Evolutionary conservation across 2,329 filamentous ascomycete species (phyloP).

Genomic region (Epichloe glyceriae): DNA sequence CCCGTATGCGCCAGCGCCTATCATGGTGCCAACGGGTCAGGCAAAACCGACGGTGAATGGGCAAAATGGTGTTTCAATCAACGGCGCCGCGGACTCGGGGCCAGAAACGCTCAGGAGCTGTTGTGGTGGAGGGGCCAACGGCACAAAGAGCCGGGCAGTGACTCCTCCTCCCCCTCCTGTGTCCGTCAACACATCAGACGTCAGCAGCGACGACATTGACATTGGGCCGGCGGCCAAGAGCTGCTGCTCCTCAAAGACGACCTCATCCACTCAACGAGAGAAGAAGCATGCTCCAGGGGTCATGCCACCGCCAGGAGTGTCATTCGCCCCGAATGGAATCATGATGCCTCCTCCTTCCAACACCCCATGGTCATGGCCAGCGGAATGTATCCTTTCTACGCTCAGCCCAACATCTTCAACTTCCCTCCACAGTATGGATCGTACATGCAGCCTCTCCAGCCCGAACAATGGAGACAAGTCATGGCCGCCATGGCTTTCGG

Average conservation of each 20-base stretch:
- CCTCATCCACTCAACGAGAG: slow-evolving; percentile 10
- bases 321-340: slow-evolving; percentile 13
- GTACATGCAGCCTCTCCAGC: slow-evolving; percentile 40
- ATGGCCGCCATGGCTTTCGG: slow-evolving; percentile 23
- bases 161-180: neutral
- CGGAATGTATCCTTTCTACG: slow-evolving; percentile 27
- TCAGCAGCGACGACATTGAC: slow-evolving; percentile 1
- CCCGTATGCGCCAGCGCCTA: slow-evolving; percentile 16
- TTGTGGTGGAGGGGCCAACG: slow-evolving; percentile 10
- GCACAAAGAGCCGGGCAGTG: neutral
- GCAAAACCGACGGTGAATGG: slow-evolving; percentile 12
- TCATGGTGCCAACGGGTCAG: slow-evolving; percentile 10
- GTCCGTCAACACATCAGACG: slow-evolving; percentile 8
- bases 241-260: slow-evolving; percentile 16
- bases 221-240: slow-evolving; percentile 11
- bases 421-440: slow-evolving; percentile 43
- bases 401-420: slow-evolving; percentile 34
- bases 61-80: slow-evolving; percentile 10
- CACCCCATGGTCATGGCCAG: slow-evolving; percentile 23
- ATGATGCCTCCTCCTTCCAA: slow-evolving; percentile 24
- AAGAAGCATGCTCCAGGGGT: slow-evolving; percentile 9
- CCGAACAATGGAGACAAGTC: slow-evolving; percentile 38
- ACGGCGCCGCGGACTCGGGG: slow-evolving; percentile 7
- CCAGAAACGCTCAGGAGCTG: slow-evolving; percentile 10
- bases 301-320: slow-evolving; percentile 10